Base-by-base conservation (phyloP, 139 green algal species). In the Chlamydomonas incerta region DNA sequence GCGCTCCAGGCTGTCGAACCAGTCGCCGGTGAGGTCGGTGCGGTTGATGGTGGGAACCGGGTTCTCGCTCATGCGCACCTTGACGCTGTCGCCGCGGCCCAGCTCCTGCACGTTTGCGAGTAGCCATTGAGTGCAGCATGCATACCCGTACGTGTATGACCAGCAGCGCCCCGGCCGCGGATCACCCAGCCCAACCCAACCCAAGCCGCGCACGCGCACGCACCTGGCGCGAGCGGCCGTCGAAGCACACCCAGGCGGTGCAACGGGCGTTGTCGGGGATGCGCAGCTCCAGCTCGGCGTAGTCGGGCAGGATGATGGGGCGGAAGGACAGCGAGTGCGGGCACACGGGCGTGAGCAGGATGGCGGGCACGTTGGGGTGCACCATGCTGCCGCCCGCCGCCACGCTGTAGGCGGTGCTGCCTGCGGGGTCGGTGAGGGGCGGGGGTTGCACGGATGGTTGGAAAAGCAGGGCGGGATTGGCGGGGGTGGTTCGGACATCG, bases 231-330 rank as follows among this genome's bases (percentile, higher is more conserved):
- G 93, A 90, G 87, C 98, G 96, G 58, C 98, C 98, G 82, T 99
- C 97, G 88, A 99, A 99, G 80, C 93, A 98, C 63, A 98, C 97
- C 95, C 96, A 98, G 24, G 96, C 98, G 20, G 90, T 90, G 76
- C 87, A 94, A 11, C 98, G 91, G 18, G 96, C 94, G 47, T 96
- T 92, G 21, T 93, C 88, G 6, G 97, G 93, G 3, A 99, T 93
- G 37, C 90, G 82, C 70, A 98, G 88, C 88, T 96, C 92, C 33
- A 97, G 80, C 81, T 93, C 80, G 14, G 84, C 94, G 50, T 97
- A 98, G 91, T 99, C 97, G 5, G 97, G 97, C 82, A 99, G 92
- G n/a, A 99, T 95, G 73, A 99, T 95, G 65, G 97, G 97, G 41
- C 97, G 92, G 93, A 99, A 99, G 81, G 93, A 97, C 28, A 99